Percentiles rank a stretch among this genome's conserved stretches.
These are phyloP conservation scores for Pseudogymnoascus sp. DNA, from an alignment of 2,329 filamentous ascomycete species.

Conservation along the genomic window DNA sequence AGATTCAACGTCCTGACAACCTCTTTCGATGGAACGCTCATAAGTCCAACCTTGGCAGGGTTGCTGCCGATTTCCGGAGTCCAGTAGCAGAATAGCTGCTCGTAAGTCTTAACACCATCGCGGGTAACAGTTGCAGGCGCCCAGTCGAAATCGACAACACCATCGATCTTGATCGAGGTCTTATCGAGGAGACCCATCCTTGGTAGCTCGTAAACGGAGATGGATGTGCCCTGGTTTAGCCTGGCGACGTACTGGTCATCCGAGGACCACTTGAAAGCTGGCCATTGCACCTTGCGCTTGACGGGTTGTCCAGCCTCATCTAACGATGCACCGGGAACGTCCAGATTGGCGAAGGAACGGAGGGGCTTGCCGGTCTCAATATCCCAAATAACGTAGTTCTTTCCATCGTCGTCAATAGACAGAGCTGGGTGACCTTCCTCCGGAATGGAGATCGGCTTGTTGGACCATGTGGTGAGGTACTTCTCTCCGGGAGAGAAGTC, in stretches of 20 bases:
- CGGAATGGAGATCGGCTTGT: slow-evolving; percentile 83
- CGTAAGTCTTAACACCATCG: slow-evolving; percentile 81
- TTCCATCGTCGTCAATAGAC: slow-evolving; percentile 87
- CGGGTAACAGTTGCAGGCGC: slow-evolving; percentile 73
- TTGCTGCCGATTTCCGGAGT: slow-evolving; percentile 97
- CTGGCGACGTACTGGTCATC: slow-evolving; percentile 96
- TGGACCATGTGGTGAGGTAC: slow-evolving; percentile 95
- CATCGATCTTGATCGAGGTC: slow-evolving; percentile 90
- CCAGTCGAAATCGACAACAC: slow-evolving; percentile 97
- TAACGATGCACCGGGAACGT: slow-evolving; percentile 55
- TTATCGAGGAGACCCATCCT: slow-evolving; percentile 87
- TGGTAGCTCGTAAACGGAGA: slow-evolving; percentile 84
- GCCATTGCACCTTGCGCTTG: slow-evolving; percentile 96
- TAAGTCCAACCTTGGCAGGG: slow-evolving; percentile 91
- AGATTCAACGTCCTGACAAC: slow-evolving; percentile 90
- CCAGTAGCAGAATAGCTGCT: slow-evolving; percentile 98
- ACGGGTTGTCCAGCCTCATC: slow-evolving; percentile 55
- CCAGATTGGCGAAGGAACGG: slow-evolving; percentile 86
- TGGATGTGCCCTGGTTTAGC: slow-evolving; percentile 77
- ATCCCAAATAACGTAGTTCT: slow-evolving; percentile 99
- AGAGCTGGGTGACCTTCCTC: slow-evolving; percentile 79
- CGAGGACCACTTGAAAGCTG: slow-evolving; percentile 97
- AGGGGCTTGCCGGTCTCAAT: slow-evolving; percentile 82
- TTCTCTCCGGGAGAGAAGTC: slow-evolving; percentile 92
- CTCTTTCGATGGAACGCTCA: slow-evolving; percentile 93